Evolutionary conservation across 2,329 filamentous ascomycete species (phyloP), one percentile per base, ranked within the genome.

Genomic region (Lomentospora prolificans): DNA sequence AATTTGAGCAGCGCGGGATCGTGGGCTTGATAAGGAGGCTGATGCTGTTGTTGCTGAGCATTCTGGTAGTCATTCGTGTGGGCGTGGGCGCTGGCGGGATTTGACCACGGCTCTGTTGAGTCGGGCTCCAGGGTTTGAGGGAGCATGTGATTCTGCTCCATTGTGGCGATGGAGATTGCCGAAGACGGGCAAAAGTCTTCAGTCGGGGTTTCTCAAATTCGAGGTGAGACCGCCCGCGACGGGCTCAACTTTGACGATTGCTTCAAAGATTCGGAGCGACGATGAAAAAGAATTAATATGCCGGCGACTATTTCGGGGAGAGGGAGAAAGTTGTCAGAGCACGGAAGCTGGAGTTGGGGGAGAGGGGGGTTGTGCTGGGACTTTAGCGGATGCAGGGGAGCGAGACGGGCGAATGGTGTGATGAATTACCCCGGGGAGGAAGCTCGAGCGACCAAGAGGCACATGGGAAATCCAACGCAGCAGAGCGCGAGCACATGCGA

Each of bases 101-200:
- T 52, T 57, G 36, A 14, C 41, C 27, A 55, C 30, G 53, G 53
- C 19, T 50, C 46, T 39, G 54, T 22, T 25, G 54, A 51, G 12
- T 51, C 46, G 27, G 44, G 33, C 60, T 63, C 61, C 63, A 62
- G 59, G 58, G 62, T 65, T 57, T 63, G 63, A 55, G 66, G 63
- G 62, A 73, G 68, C 73, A 76, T 75, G 72, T 75, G 75, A 75
- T 70, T 70, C 59, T 69, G 67, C 63, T 72, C 72, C 68, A 73
- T 72, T 41, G 19, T 17, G 52, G n/a, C 28, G 55, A 51, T 25
- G 33, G 46, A n/a, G 51, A 57, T 22, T 25, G 41, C 33, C 46
- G 48, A 56, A 24, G n/a, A 44, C 17, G 25, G 19, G 41, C 33
- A n/a, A 30, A 46, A 17, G 19, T 50, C 53, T 27, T 3, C 19